Conservation (phyloP, 176 grass and related monocot genomes). For the Triticum timopheevii region DNA sequence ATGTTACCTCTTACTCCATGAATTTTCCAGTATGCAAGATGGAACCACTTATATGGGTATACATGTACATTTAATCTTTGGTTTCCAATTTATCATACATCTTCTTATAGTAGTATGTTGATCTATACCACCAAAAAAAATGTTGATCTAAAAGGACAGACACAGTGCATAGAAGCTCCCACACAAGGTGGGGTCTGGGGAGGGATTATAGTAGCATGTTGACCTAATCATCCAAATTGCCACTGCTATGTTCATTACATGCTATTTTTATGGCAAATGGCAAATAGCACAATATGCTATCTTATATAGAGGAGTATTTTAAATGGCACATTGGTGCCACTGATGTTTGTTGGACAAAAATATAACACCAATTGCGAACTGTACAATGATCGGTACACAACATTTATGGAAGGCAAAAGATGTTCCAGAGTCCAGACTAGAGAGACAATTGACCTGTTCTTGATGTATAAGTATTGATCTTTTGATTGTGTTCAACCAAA, state of each 20-base stretch:
- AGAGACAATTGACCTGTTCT: not conserved
- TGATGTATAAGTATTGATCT: not conserved
- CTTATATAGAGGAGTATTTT: not conserved
- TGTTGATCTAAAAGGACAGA: too few species aligned
- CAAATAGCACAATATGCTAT: not conserved
- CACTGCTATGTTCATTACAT: not conserved
- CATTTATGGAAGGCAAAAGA: not conserved
- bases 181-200: too few species aligned
- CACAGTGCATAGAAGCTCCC: too few species aligned
- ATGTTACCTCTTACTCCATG: constrained; percentile 22
- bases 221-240: not conserved
- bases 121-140: not conserved
- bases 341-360: not conserved
- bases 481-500: not conserved
- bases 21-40: not conserved
- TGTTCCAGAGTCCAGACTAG: not conserved
- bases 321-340: not conserved
- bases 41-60: not conserved
- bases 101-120: not conserved
- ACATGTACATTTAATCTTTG: constrained; percentile 21
- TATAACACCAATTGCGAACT: not conserved
- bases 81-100: not conserved
- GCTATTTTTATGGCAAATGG: not conserved
- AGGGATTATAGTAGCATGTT: not conserved
- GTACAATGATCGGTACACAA: not conserved